A percentile compares a stretch with the other conserved stretches of the same genome.
phyloP scores from a whole-genome alignment of 192 early-diverging fungal species.

The Coemansia sp. region DNA sequence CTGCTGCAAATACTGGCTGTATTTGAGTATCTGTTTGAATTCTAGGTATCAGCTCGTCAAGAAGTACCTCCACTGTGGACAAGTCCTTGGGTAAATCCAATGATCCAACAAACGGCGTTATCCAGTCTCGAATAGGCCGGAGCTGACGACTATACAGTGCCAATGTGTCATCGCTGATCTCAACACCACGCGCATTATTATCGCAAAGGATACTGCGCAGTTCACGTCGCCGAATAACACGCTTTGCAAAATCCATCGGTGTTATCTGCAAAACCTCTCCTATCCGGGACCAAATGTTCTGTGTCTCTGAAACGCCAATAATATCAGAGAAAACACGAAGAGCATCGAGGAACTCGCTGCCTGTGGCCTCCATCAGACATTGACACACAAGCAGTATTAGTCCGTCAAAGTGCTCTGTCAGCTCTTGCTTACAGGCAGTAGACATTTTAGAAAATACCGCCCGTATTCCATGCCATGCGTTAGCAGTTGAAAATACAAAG shows the following conservation, averaged over 20 bases:
- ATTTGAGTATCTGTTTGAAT: slow-evolving; percentile 16
- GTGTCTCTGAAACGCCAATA: slow-evolving; percentile 18
- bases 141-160: slow-evolving; percentile 16
- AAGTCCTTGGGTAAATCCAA: slow-evolving; percentile 26
- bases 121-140: slow-evolving; percentile 41
- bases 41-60: slow-evolving; percentile 21
- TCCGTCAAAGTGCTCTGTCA: slow-evolving; percentile 22
- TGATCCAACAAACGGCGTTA: slow-evolving; percentile 45
- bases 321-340: slow-evolving; percentile 29
- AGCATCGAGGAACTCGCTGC: slow-evolving; percentile 33
- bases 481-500: slow-evolving; percentile 25
- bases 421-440: slow-evolving; percentile 11
- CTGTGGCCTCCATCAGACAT: slow-evolving; percentile 9
- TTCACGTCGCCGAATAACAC: slow-evolving; percentile 10
- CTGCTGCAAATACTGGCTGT: slow-evolving; percentile 13
- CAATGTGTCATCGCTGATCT: slow-evolving; percentile 16
- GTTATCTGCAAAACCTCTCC: neutral
- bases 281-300: slow-evolving; percentile 24
- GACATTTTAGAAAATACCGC: slow-evolving; percentile 25
- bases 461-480: slow-evolving; percentile 39
- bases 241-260: slow-evolving; percentile 21
- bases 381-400: slow-evolving; percentile 22
- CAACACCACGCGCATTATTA: neutral
- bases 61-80: slow-evolving; percentile 21
- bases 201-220: slow-evolving; percentile 15